Conservation (phyloP, 768 basidiomycete species). For the Fibroporia radiculosa region DNA sequence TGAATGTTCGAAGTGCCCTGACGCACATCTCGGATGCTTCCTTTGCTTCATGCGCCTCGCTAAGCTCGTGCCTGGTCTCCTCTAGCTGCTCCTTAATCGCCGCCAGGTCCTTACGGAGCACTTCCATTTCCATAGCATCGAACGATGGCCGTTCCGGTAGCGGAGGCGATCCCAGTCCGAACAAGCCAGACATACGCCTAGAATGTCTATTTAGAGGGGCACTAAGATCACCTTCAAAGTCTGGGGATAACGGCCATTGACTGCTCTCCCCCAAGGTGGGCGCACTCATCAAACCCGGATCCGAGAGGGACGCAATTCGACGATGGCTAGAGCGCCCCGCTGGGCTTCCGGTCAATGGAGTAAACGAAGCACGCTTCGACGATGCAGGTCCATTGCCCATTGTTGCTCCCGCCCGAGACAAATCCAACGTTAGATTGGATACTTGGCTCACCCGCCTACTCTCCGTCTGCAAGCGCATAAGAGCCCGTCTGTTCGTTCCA, state of each 20-base stretch:
- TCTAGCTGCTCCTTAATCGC: constrained; percentile 53
- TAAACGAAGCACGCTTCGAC: constrained; percentile 68
- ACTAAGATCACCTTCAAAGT: constrained; percentile 2
- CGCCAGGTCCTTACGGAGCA: constrained; percentile 52
- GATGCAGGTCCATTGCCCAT: constrained; percentile 38
- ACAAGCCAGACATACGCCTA: constrained; percentile 44
- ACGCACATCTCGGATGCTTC: constrained; percentile 85
- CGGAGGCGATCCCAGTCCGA: constrained; percentile 43
- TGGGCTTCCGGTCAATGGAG: constrained; percentile 55
- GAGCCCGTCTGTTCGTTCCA: constrained; percentile 50
- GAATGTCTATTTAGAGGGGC: constrained; percentile 13
- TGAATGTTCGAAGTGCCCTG: constrained; percentile 75
- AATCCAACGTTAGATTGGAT: constrained; percentile 41
- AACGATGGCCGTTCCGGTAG: constrained; percentile 16
- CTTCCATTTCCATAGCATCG: constrained; percentile 39
- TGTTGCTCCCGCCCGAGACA: constrained; percentile 40
- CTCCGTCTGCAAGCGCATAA: constrained; percentile 83
- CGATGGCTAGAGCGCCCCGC: constrained; percentile 44
- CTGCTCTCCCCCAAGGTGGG: constrained; percentile 25
- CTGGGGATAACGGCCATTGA: constrained; percentile 12
- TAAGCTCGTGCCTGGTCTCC: constrained; percentile 56
- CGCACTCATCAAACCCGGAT: constrained; percentile 33
- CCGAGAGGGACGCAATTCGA: constrained; percentile 71
- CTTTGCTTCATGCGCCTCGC: constrained; percentile 73
- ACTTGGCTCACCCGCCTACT: constrained; percentile 54